Conservation (phyloP, 2,329 filamentous ascomycete genomes). For the Cryphonectria naterciae region DNA sequence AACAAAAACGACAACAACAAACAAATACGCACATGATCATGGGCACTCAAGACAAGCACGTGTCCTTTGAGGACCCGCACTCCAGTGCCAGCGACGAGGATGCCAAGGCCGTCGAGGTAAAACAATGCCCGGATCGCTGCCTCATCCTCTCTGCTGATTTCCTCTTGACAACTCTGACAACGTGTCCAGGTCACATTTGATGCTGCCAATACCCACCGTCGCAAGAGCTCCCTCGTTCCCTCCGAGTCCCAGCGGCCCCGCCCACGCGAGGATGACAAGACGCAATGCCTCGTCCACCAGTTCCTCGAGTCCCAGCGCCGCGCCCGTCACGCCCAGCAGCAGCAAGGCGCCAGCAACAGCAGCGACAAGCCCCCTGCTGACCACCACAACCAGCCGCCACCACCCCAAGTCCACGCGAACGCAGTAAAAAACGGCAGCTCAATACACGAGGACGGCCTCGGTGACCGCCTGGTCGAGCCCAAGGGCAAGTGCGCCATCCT, state of each 20-base stretch:
- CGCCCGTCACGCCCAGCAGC: slow-evolving; percentile 31
- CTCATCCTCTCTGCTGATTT: background rate
- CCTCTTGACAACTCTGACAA: background rate
- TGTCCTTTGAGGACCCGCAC: slow-evolving; percentile 37
- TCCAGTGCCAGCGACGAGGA: slow-evolving; percentile 58
- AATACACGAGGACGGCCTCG: slow-evolving; percentile 33
- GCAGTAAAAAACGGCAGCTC: slow-evolving; percentile 35
- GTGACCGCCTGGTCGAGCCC: slow-evolving; percentile 38
- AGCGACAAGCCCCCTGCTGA: background rate
- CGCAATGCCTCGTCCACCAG: slow-evolving; percentile 68
- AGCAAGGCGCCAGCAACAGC: slow-evolving; percentile 7
- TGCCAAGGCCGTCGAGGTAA: slow-evolving; percentile 55
- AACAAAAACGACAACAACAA: background rate
- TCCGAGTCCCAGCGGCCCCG: slow-evolving; percentile 46
- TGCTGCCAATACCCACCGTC: slow-evolving; percentile 61
- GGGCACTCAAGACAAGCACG: slow-evolving; percentile 34
- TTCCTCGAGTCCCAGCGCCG: slow-evolving; percentile 62
- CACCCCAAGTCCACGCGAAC: slow-evolving; percentile 8
- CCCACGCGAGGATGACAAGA: slow-evolving; percentile 43
- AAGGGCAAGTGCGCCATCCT: slow-evolving; percentile 42
- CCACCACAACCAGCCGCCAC: slow-evolving; percentile 17
- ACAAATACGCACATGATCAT: slow-evolving; percentile 13
- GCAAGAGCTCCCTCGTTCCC: slow-evolving; percentile 67
- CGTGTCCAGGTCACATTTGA: slow-evolving; percentile 63
- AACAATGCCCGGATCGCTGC: slow-evolving; percentile 20